phyloP scores from a whole-genome alignment of 176 grass and related monocot species.

The Oryza meyeriana region DNA sequence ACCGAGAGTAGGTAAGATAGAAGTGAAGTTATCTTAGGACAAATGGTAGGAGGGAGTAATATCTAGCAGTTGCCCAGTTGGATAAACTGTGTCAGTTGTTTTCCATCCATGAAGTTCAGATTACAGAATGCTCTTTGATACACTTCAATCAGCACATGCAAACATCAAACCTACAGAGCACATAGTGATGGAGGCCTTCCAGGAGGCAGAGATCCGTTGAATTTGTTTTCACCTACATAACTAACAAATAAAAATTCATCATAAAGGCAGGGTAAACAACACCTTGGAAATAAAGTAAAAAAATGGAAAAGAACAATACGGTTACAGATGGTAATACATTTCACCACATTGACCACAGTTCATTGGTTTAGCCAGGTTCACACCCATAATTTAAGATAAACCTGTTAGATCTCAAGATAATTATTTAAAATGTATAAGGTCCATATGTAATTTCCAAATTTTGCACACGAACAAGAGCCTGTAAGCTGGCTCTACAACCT shows the following conservation, averaged over 20 bases:
- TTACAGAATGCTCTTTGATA: background rate
- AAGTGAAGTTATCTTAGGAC: too few species aligned
- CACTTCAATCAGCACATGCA: background rate
- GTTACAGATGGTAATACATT: background rate
- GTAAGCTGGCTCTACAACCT: too few species aligned
- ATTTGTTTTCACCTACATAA: constrained; percentile 47
- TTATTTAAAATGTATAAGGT: too few species aligned
- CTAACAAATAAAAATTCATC: constrained; percentile 31
- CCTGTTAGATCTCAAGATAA: background rate
- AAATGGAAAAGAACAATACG: background rate
- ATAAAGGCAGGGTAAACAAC: background rate
- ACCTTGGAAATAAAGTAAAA: background rate
- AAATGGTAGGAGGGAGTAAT: too few species aligned
- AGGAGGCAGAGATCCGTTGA: constrained; percentile 39
- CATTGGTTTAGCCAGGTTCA: too few species aligned
- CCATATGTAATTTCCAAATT: background rate
- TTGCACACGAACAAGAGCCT: background rate
- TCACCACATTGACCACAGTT: too few species aligned
- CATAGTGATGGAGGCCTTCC: background rate
- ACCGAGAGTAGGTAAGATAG: too few species aligned
- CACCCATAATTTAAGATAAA: background rate
- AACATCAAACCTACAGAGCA: constrained; percentile 42
- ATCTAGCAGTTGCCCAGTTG: background rate
- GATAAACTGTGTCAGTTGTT: background rate
- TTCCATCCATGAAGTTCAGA: background rate